phyloP scores from a whole-genome alignment of 1,139 yeast species.

The Candida sanyaensis region DNA sequence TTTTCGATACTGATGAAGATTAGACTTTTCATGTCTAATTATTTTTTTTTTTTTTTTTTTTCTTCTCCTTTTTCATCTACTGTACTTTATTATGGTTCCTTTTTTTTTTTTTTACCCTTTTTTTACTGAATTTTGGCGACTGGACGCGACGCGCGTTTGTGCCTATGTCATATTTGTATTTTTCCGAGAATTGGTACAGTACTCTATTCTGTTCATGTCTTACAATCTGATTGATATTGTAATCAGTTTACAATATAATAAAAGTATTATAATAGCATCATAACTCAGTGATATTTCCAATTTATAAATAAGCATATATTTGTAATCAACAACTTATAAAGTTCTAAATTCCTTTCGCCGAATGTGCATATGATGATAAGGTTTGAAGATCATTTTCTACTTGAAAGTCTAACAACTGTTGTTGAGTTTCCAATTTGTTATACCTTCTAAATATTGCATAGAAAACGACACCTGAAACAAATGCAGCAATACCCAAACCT shows the following conservation, averaged over 20 bases:
- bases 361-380: slow-evolving; percentile 23
- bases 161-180: no score
- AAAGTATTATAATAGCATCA: no score
- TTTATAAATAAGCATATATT: no score
- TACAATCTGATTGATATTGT: no score
- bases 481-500: slow-evolving; percentile 59
- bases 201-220: no score
- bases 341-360: slow-evolving; percentile 18
- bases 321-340: no score
- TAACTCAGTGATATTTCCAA: no score
- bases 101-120: no score
- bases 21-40: neutral
- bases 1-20: neutral
- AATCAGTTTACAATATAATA: no score
- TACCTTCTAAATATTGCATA: slow-evolving; percentile 59
- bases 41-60: neutral
- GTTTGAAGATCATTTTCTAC: slow-evolving; percentile 22
- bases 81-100: neutral
- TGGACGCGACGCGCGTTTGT: no score
- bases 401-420: slow-evolving; percentile 52
- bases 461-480: slow-evolving; percentile 60
- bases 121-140: no score
- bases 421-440: slow-evolving; percentile 58
- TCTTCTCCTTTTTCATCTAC: neutral
- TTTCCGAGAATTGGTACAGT: no score